Evolutionary conservation across 306 rosid species (phyloP), one percentile per base, ranked within the genome.

Genomic region (Fagus crenata): DNA sequence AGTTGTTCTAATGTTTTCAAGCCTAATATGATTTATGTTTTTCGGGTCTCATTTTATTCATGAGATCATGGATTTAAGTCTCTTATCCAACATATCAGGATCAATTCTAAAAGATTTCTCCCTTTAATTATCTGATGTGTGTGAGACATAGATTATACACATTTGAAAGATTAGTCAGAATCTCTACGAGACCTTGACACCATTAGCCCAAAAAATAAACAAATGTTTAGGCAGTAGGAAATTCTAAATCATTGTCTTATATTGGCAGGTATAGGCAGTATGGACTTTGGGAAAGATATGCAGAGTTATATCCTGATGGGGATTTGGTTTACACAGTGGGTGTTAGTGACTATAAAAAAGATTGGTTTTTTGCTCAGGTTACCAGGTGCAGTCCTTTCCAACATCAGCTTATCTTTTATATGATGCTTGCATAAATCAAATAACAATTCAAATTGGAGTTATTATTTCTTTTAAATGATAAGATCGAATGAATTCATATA

Each of bases 361-460:
- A 94, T 78, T 92, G 98, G 97, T 94, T 94, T 84, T 92, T 88
- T 71, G 97, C 96, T 77, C 98, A 94, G 40, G 97, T 94, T 77
- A 89, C 89, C 76, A 90, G 98, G 98, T 92, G 55, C 46, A 43
- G 13, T 75, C 63, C 46, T 79, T 65, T 46, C 67, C 40, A 5
- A 43, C 0, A 46, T 65, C 15, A 77, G 4, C 55, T 65, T 53
- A 7, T 56, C 36, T 56, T 56, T 56, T 22, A 56, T 7, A 7
- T 56, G 1, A 22, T 2, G 36, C 11, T 56, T 22, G 28, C 32
- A 56, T 56, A 5, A 7, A 56, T 56, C 36, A 55, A 55, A 55
- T 18, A 2, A 55, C 22, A 22, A 18, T 18, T 56, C 7, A 56
- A 56, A 28, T 64, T 49, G 64, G 8, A 54, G 36, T 72, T 65